Evolutionary conservation across 495 filamentous ascomycete genomes (phyloP), one percentile per base, ranked within the genome.

Genomic region (Penicillium desertorum): DNA sequence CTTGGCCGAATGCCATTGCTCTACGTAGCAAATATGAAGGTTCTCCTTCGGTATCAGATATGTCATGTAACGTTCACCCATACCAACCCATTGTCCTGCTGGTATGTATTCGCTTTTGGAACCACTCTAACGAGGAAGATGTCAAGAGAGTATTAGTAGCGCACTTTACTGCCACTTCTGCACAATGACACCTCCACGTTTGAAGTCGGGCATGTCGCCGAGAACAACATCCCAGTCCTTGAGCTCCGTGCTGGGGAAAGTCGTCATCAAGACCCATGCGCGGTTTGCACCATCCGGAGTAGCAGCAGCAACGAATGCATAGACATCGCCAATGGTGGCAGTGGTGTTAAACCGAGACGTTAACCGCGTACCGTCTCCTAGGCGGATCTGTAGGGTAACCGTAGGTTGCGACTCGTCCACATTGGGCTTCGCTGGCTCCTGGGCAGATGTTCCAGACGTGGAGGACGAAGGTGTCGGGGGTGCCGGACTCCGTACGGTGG

Each of bases 181-280:
- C 51, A 97, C 89, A 34, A 92, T 86, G 5, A 88, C 90, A 23
- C 92, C 92, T 41, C 86, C 86, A 16, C 86, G 75, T 71, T 91
- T 95, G 75, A 96, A 92, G 53, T 96, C 92, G 1, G 84, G 64
- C 71, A 96, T 76, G 34, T 96, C 90, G 1, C 88, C 89, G 39
- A 97, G 70, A 5, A 82, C 83, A 56, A 74, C 74, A 1, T 63
- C 71, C 69, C 87, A 85, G 57, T 98, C 91, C 19, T 76, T 87
- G 50, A 97, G 82, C 62, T 98, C 93, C 74, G 91, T 96, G 72
- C 87, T 96, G 3, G 95, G 94, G 71, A 98, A 98, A 0, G 95
- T 98, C 1, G 94, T 98, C 68, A 96, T 92, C 53, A 98, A 70
- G 8, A 88, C 87, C 81, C 91, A 98, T 11, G 77, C 62, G 19